Evolutionary conservation across 768 basidiomycete species (phyloP).

Genomic region (Boletus patriciae): DNA sequence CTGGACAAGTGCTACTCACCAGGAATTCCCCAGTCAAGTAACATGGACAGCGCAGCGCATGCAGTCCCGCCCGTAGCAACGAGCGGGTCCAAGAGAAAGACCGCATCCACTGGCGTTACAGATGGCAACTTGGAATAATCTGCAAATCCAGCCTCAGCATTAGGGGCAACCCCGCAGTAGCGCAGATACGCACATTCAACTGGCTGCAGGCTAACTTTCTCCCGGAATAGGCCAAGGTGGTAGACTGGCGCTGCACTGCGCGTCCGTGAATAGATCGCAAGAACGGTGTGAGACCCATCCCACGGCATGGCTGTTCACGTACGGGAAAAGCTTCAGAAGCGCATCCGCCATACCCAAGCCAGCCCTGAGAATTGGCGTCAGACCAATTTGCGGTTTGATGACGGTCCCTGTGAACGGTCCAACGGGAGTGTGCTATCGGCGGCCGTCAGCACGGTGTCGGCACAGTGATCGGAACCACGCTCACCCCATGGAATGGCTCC

Average conservation of each 20-base stretch:
- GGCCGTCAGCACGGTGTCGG: neutral
- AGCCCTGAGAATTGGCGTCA: slow-evolving; percentile 90
- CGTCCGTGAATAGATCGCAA: neutral
- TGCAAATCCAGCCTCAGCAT: slow-evolving; percentile 30
- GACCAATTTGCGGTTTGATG: slow-evolving; percentile 76
- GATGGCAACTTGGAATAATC: slow-evolving; percentile 91
- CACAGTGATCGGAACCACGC: slow-evolving; percentile 23
- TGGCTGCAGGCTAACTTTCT: slow-evolving; percentile 83
- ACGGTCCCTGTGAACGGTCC: slow-evolving; percentile 72
- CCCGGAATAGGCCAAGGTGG: slow-evolving; percentile 87
- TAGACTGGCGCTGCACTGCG: slow-evolving; percentile 77
- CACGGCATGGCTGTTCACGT: slow-evolving; percentile 33
- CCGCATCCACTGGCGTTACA: slow-evolving; percentile 70
- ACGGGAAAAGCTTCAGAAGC: slow-evolving; percentile 82
- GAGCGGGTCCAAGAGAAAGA: slow-evolving; percentile 89
- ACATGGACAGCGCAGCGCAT: slow-evolving; percentile 82
- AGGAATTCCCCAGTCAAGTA: slow-evolving; percentile 79
- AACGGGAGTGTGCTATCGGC: slow-evolving; percentile 69
- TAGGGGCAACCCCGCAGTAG: neutral
- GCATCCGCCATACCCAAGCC: slow-evolving; percentile 94
- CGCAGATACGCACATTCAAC: slow-evolving; percentile 70
- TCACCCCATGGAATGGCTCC: slow-evolving; percentile 62
- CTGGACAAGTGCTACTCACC: slow-evolving; percentile 39
- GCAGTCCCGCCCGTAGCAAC: slow-evolving; percentile 95
- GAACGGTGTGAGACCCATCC: neutral